Percentiles rank a stretch among this genome's conserved stretches.
These are phyloP conservation scores for Plasmodium cynomolgi DNA, from an alignment of 169 alveolate species.

Conservation along the genomic window DNA sequence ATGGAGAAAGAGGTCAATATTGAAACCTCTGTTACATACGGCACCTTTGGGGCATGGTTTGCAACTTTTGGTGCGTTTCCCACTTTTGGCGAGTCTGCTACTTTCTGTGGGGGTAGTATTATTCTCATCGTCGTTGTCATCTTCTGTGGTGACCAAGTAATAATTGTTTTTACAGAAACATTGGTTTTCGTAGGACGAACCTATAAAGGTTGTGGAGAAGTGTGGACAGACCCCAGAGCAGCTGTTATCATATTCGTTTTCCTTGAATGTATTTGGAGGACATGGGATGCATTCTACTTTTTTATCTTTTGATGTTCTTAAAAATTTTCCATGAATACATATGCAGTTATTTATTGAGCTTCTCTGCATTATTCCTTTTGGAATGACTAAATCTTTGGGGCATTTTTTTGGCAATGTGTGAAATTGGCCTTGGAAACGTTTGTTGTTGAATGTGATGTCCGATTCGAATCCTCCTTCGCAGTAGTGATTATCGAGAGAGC, in stretches of 20 bases:
- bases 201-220: conserved; percentile 81
- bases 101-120: not conserved
- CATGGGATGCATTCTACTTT: conserved; percentile 60
- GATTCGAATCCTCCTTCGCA: conserved; percentile 73
- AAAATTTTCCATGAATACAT: conserved; percentile 69
- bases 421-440: conserved; percentile 8
- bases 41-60: conserved; percentile 69
- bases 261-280: conserved; percentile 82
- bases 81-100: not conserved
- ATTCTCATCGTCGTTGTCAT: not conserved
- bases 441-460: conserved; percentile 9
- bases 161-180: conserved; percentile 84
- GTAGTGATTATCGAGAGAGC: conserved; percentile 59
- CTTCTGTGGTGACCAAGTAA: conserved; percentile 43
- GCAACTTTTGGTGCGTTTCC: conserved; percentile 14
- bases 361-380: conserved; percentile 48
- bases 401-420: conserved; percentile 73
- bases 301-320: conserved; percentile 54
- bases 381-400: conserved; percentile 56
- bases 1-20: conserved; percentile 19
- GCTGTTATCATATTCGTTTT: conserved; percentile 75
- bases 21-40: conserved; percentile 74
- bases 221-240: conserved; percentile 84
- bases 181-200: conserved; percentile 80
- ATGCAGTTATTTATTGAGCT: conserved; percentile 58